Evolutionary conservation across 1,284 basidiomycete genomes (phyloP), one percentile per base, ranked within the genome.

Genomic region (Apiotrichum veenhuisii): DNA sequence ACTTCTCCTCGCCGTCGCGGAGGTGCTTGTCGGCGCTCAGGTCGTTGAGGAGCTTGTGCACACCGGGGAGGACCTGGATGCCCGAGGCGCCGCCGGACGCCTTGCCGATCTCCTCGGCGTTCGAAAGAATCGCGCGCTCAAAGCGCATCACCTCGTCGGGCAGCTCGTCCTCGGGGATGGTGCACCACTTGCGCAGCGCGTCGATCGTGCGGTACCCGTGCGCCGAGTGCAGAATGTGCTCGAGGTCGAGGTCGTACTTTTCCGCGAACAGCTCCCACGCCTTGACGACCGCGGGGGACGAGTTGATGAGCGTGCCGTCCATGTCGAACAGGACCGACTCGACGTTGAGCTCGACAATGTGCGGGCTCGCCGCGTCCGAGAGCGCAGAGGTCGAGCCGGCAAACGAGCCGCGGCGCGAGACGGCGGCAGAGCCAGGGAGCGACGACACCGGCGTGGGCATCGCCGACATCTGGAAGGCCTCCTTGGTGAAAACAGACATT

Each of bases 361-460:
- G 70, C 81, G 83, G 71, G 33, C 22, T 57, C n/a, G 44, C 36
- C 37, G 38, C 30, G 86, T 87, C 89, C 14, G 46, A 22, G 27
- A 93, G 78, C 3, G 86, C 86, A 1, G 83, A 81, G 11, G 89
- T 86, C 56, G 83, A 84, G 87, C 91, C 92, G 38, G 69, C 66
- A 57, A 73, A 70, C 5, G 73, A 73, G 25, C 61, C 55, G 54
- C 70, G 65, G 53, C 70, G 65, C 25, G 72, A 71, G 38, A 57
- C 54, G 23, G 68, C 66, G 27, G 56, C 52, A 36, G 73, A 75
- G 22, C 61, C 38, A 30, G 70, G 66, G 10, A 52, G 52, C 17
- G 70, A 70, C 51, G 48, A 57, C 18, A 62, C 55, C n/a, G 72
- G 70, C 12, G 71, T 65, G 27, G 70, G 71, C 63, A 74, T 58